Evolutionary conservation across 2,329 filamentous ascomycete species (phyloP).

Genomic region (Cadophora sp.): DNA sequence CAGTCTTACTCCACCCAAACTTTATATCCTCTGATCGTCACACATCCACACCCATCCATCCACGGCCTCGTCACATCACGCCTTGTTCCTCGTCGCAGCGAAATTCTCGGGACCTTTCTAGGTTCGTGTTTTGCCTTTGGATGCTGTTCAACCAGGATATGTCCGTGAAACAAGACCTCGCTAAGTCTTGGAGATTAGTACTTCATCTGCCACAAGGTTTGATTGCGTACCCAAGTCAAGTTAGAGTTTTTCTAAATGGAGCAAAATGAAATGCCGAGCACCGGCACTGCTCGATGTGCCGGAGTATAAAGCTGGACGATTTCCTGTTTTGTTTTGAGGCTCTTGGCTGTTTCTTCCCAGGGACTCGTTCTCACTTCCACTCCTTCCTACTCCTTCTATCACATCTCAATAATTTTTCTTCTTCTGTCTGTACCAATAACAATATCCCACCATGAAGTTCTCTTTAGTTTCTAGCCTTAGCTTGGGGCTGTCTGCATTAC

Average conservation of each 20-base stretch:
- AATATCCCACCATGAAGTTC: constrained; percentile 24
- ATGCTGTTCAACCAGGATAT: background rate
- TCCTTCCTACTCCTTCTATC: background rate
- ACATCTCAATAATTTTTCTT: background rate
- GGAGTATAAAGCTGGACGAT: background rate
- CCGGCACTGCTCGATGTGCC: background rate
- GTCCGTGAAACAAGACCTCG: background rate
- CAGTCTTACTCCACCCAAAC: background rate
- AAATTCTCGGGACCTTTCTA: background rate
- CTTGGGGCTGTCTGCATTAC: constrained; percentile 22
- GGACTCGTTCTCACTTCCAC: background rate
- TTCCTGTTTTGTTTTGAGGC: background rate
- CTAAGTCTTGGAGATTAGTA: background rate
- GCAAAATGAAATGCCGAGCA: background rate
- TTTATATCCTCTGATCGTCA: background rate
- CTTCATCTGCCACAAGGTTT: constrained; percentile 11
- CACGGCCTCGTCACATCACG: background rate
- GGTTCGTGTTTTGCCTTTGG: background rate
- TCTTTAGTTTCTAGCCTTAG: constrained; percentile 15
- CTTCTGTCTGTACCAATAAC: background rate
- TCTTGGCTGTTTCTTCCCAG: background rate
- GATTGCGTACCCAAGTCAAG: background rate
- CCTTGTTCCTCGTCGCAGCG: background rate
- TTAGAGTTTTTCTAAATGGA: background rate
- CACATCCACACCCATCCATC: background rate